Base-by-base conservation (phyloP, 768 basidiomycete genomes). In the Tylopilus sp. region DNA sequence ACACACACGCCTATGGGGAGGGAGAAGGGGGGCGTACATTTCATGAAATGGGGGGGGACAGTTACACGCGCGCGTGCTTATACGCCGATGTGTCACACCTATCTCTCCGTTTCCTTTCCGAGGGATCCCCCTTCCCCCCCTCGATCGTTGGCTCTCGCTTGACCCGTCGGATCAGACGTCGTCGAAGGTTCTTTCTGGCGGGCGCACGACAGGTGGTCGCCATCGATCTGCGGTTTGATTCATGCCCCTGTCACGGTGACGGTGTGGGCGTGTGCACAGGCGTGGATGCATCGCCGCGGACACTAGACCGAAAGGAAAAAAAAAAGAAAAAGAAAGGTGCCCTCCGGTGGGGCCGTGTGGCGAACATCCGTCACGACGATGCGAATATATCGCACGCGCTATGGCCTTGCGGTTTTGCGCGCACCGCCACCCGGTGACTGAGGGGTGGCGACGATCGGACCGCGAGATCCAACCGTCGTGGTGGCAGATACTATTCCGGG, bases 401-500 rank as follows among this genome's bases (percentile, higher is more conserved):
- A 45, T 61, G 51, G 62, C 53, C 51, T 35, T 52, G 44, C 18
- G 42, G 62, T 54, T 40, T 44, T 45, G 51, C 42, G 51, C 42
- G 22, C 41, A 17, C 25, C 6, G 17, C 21, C 39, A 23, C n/a
- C 42, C 5, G 12, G 20, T 39, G 41, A 41, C 15, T 6, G 6
- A 5, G 35, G 15, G 7, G 33, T 44, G 21, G 39, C 6, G 42
- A 28, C 17, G 36, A 52, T 39, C 47, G 41, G 55, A 35, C 44
- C 4, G 35, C 25, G 40, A 49, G 48, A 55, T 58, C 56, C 36
- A 53, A 38, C 39, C 48, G 13, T n/a, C 47, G 1, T 33, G 47
- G 47, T 63, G 61, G 56, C 54, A 50, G 7, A 36, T 35, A 36
- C 20, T 53, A 58, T 63, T 58, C 42, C 63, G 15, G 58, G 63